Evolutionary conservation across 2,329 filamentous ascomycete genomes (phyloP).

Genomic region (Colletotrichum agaves): DNA sequence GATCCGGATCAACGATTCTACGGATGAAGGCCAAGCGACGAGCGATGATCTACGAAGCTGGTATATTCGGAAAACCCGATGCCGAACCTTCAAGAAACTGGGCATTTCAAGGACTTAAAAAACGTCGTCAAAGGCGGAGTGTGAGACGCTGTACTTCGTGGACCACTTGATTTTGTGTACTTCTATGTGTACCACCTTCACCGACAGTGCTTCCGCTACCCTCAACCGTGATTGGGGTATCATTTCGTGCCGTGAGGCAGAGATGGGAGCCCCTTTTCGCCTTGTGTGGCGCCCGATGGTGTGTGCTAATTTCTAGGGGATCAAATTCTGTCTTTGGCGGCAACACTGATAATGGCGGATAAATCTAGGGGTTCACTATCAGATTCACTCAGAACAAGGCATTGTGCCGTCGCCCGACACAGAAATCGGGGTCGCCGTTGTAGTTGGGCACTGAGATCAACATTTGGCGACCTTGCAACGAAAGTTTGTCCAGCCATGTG

Average conservation of each 20-base stretch:
- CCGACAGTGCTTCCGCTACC: not conserved
- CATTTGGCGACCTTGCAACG: slow-evolving; percentile 26
- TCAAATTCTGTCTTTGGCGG: slow-evolving; percentile 5
- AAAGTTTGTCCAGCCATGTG: slow-evolving; percentile 35
- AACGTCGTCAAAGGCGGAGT: not conserved
- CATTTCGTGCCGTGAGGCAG: not conserved
- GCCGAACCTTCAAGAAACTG: too few species aligned
- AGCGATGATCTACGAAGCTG: too few species aligned
- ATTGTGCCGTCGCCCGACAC: slow-evolving; percentile 17
- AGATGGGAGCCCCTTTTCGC: not conserved
- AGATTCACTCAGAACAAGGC: slow-evolving; percentile 8
- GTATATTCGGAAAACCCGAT: too few species aligned
- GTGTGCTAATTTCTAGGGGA: not conserved
- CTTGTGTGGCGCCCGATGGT: not conserved
- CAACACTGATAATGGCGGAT: slow-evolving; percentile 12
- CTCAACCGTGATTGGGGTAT: not conserved
- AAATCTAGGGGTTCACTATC: slow-evolving; percentile 18
- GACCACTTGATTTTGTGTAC: not conserved
- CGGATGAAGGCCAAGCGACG: too few species aligned
- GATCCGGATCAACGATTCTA: too few species aligned
- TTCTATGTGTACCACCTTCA: not conserved
- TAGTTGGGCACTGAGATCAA: slow-evolving; percentile 38
- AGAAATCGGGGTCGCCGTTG: slow-evolving; percentile 22
- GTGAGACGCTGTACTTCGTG: not conserved
- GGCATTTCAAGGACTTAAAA: not conserved